Evolutionary conservation across 2,329 filamentous ascomycete species (phyloP), one percentile per base, ranked within the genome.

Genomic region (Calonectria honghensis): DNA sequence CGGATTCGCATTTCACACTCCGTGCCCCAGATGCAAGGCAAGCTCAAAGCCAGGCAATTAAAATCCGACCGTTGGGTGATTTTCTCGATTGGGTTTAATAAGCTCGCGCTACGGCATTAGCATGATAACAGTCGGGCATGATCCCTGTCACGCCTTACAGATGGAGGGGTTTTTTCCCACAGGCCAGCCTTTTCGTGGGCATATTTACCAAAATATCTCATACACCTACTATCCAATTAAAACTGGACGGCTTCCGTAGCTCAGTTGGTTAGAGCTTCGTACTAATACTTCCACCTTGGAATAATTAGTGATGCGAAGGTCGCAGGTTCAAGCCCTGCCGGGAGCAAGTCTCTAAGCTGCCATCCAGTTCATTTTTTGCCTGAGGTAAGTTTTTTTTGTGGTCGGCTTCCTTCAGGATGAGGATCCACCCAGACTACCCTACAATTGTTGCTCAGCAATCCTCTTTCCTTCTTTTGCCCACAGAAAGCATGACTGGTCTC

Each of bases 191-290:
- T 24, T 6, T 48, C n/a, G n/a, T 13, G 45, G n/a, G 10, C 3
- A 48, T 48, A 48, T 13, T 48, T 24, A 48, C 7, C 24, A 6
- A 29, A 27, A 27, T 29, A 29, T 29, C n/a, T 6, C 18, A 2
- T n/a, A n/a, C n/a, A n/a, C n/a, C 7, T 20, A 20, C 9, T n/a
- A 68, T 54, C 48, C n/a, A 54, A 63, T 31, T 31, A 70, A n/a
- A 76, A 73, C 73, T 67, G 75, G 79, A 79, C 66, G 78, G 80
- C 79, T 82, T 82, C 81, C 80, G 76, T 82, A 82, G 81, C 81
- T 81, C 79, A 82, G 81, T 81, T 82, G 81, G 81, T 82, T 82
- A 82, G 80, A 81, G 80, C 81, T 77, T 82, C 79, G 81, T 82
- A 81, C 81, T 82, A 82, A 82, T 82, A 82, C 74, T 80, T 76